Evolutionary conservation across 495 filamentous ascomycete genomes (phyloP).

Genomic region (Xylaria cubensis): DNA sequence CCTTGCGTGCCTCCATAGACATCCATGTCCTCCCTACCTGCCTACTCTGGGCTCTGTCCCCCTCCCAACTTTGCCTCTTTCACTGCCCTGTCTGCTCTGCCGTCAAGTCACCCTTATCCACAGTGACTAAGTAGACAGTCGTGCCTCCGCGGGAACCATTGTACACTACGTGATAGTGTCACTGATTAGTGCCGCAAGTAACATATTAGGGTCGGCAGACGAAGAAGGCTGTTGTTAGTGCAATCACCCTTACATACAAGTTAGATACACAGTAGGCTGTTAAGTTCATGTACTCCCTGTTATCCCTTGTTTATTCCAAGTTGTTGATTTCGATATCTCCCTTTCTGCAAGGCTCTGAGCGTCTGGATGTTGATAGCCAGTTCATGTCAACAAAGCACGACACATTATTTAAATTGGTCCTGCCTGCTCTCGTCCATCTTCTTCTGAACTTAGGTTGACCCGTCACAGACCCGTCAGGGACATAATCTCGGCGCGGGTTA

Average conservation of each 20-base stretch:
- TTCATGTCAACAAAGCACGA: constrained; percentile 11
- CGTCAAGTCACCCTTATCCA: constrained; percentile 38
- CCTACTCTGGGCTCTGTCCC: constrained; percentile 38
- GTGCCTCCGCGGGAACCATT: constrained; percentile 25
- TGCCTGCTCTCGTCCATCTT: constrained; percentile 23
- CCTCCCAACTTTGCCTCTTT: constrained; percentile 34
- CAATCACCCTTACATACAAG: constrained; percentile 13
- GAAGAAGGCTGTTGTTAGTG: constrained; percentile 23
- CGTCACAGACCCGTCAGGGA: constrained; percentile 22
- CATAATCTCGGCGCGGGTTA: constrained; percentile 27
- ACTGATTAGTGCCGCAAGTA: constrained; percentile 23
- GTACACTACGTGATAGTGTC: constrained; percentile 25
- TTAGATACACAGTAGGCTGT: constrained; percentile 20
- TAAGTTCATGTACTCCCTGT: constrained; percentile 12
- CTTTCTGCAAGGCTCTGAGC: constrained; percentile 31
- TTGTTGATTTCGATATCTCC: constrained; percentile 25
- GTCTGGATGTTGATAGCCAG: constrained; percentile 32
- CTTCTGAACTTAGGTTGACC: constrained; percentile 24
- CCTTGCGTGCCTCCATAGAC: constrained; percentile 42
- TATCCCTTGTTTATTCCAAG: constrained; percentile 12
- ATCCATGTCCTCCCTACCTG: constrained; percentile 46
- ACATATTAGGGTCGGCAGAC: constrained; percentile 29
- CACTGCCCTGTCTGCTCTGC: constrained; percentile 36
- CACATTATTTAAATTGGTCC: constrained; percentile 14
- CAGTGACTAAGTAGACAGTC: constrained; percentile 35